Base-by-base conservation (phyloP, 2,329 filamentous ascomycete genomes). In the Fusarium sp. region DNA sequence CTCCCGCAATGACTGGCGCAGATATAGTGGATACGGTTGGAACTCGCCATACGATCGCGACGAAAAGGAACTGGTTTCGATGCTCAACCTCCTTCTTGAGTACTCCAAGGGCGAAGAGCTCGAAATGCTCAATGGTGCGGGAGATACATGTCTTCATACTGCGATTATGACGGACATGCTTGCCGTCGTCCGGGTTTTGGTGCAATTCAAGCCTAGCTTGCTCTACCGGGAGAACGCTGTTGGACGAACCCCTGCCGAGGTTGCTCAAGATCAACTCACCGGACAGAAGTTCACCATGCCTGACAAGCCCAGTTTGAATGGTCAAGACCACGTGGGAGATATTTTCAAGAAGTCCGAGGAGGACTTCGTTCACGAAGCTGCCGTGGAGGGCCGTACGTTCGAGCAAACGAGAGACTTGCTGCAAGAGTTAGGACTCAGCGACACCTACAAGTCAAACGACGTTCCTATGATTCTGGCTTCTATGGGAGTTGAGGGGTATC, bases 151-250 rank as follows among this genome's bases (percentile, higher is more conserved):
- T 8, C 80, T 92, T 1, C 90, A 93, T 71, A 83, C 81, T 1
- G 82, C 85, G 12, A 82, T 88, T 20, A 74, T 78, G 54, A 74
- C 76, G 9, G 70, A 77, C 14, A 67, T 78, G 34, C 67, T 80
- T 9, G 73, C 72, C 34, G 68, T 84, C 2, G 70, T 80, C 38
- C 76, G 80, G 15, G 71, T 80, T 4, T 71, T 91, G 4, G 77
- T 94, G 12, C 79, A 85, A 11, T 80, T 80, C 67, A 82, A 86
- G 19, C 86, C 89, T 0, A 81, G 83, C 24, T 81, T 94, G 3
- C 79, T 93, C 1, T 84, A 86, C 68, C 86, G 89, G 21, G 93
- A 96, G 75, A 94, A 94, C 68, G 87, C 91, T 0, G 91, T 91
- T 0, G 93, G 93, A 3, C 84, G 86, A 17, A 96, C 92, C 0